phyloP scores from a whole-genome alignment of 768 basidiomycete genomes.

The Mycena latifolia region DNA sequence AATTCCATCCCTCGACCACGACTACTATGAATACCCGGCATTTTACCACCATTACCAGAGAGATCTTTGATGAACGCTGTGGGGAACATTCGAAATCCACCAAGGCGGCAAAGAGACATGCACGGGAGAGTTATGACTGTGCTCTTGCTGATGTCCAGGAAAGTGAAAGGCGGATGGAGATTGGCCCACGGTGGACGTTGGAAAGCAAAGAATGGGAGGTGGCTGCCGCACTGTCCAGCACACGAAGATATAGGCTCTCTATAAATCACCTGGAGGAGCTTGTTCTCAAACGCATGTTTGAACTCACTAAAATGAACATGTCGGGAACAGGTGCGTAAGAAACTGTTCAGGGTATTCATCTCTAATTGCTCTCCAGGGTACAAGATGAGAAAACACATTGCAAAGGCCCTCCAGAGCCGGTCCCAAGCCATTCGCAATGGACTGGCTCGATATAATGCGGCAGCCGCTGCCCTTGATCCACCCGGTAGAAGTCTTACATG shows the following conservation, averaged over 20 bases:
- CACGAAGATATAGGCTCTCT: not conserved
- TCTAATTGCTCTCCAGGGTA: not conserved
- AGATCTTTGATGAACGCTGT: not conserved
- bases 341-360: too few species aligned
- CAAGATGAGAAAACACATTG: not conserved
- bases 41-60: too few species aligned
- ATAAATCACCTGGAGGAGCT: not conserved
- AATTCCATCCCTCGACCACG: too few species aligned
- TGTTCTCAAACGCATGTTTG: conserved; percentile 13
- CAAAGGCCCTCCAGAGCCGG: not conserved
- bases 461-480: not conserved
- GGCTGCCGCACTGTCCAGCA: not conserved
- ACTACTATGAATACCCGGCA: too few species aligned
- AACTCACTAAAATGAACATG: conserved; percentile 15
- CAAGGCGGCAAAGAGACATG: conserved; percentile 5
- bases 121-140: conserved; percentile 25
- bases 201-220: conserved; percentile 18
- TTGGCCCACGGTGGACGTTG: conserved; percentile 31
- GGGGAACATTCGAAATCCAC: not conserved
- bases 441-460: not conserved
- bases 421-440: not conserved
- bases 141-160: conserved; percentile 17
- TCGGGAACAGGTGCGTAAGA: not conserved
- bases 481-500: conserved; percentile 8
- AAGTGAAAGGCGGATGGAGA: conserved; percentile 31